Conservation (phyloP, 306 rosid genomes). For the Gillenia trifoliata region DNA sequence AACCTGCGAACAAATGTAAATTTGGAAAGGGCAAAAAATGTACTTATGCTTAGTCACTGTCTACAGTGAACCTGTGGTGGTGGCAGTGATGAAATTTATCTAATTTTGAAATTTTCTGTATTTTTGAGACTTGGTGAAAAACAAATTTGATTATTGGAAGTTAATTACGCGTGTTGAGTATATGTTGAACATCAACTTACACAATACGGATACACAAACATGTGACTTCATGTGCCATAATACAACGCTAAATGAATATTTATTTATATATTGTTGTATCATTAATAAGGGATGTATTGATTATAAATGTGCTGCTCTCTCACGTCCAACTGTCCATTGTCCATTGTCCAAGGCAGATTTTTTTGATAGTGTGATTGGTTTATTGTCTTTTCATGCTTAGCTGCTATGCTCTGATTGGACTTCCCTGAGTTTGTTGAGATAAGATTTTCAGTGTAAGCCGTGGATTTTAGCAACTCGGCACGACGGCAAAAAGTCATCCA, state of each 20-base stretch:
- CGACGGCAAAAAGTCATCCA: slow-evolving; percentile 8
- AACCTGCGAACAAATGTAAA: neutral
- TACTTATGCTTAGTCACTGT: slow-evolving; percentile 1
- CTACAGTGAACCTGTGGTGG: neutral
- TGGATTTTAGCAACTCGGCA: slow-evolving; percentile 17
- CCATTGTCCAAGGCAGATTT: slow-evolving; percentile 6
- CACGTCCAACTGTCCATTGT: neutral
- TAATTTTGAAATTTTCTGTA: neutral
- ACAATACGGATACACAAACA: too few species aligned
- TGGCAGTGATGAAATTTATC: neutral
- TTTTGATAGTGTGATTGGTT: neutral
- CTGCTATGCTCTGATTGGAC: slow-evolving; percentile 25
- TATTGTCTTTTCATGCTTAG: slow-evolving; percentile 28
- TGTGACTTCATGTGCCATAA: too few species aligned
- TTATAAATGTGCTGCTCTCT: too few species aligned
- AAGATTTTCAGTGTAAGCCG: slow-evolving; percentile 3
- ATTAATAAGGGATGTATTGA: too few species aligned
- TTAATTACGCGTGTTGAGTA: neutral
- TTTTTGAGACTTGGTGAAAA: neutral
- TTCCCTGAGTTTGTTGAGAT: slow-evolving; percentile 13
- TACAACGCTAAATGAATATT: neutral
- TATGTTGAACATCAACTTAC: neutral
- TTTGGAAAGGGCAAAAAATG: neutral
- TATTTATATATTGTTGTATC: too few species aligned
- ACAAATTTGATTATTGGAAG: neutral